phyloP scores from a whole-genome alignment of 1,139 yeast genomes.

The Scheffersomyces titani region DNA sequence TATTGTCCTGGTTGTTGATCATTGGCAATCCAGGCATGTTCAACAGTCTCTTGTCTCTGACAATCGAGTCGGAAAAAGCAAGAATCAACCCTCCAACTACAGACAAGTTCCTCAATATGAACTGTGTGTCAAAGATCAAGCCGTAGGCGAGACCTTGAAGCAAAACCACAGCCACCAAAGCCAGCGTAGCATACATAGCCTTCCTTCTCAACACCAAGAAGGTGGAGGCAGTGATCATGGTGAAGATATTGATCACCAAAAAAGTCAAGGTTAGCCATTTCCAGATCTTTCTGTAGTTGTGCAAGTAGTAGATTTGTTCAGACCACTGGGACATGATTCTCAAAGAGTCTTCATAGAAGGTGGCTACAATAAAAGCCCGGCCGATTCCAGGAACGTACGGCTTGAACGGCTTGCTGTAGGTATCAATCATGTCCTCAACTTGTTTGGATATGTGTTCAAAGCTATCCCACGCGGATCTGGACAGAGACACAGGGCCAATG shows the following conservation, averaged over 20 bases:
- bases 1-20: slow-evolving; percentile 80
- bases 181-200: slow-evolving; percentile 71
- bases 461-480: slow-evolving; percentile 30
- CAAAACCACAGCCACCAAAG: slow-evolving; percentile 70
- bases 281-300: slow-evolving; percentile 80
- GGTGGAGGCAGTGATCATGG: slow-evolving; percentile 76
- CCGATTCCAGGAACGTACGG: slow-evolving; percentile 88
- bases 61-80: slow-evolving; percentile 88
- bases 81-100: slow-evolving; percentile 91
- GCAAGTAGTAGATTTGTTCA: slow-evolving; percentile 84
- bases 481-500: slow-evolving; percentile 22
- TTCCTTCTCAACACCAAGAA: slow-evolving; percentile 71
- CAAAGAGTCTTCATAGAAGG: slow-evolving; percentile 87
- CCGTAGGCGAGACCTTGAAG: slow-evolving; percentile 92
- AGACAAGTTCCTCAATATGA: slow-evolving; percentile 82
- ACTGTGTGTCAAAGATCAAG: slow-evolving; percentile 75
- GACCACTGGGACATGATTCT: slow-evolving; percentile 88
- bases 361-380: slow-evolving; percentile 87
- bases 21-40: slow-evolving; percentile 91
- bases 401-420: slow-evolving; percentile 51
- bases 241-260: slow-evolving; percentile 60
- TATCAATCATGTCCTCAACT: slow-evolving; percentile 50
- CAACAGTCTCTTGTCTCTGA: slow-evolving; percentile 68
- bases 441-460: slow-evolving; percentile 49
- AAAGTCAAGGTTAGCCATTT: slow-evolving; percentile 74